Base-by-base conservation (phyloP, 2,329 filamentous ascomycete species). In the Botrytis fragariae region DNA sequence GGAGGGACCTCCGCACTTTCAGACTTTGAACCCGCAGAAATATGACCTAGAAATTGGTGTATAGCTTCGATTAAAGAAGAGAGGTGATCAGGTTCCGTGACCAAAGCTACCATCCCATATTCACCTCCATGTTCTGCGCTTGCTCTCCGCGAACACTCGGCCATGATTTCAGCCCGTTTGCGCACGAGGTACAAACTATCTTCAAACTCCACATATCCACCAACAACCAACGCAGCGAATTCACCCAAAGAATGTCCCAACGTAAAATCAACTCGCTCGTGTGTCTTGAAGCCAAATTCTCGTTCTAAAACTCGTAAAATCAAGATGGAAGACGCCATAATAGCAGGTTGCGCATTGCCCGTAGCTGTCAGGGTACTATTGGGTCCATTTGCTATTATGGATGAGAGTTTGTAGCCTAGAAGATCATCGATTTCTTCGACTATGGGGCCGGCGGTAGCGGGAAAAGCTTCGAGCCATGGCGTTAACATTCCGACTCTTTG, bases 101-200 rank as follows among this genome's bases (percentile, higher is more conserved):
- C 91, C 18, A 98, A 85, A 7, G 95, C 95, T 4, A 98, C 91
- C 95, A 98, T 98, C 80, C 95, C 95, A 79, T 97, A 96, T 78
- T 94, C 92, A 76, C 93, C 92, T 72, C 93, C 93, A 76, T 91
- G 90, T 75, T 88, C 83, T 74, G 89, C 86, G 20, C 87, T 85
- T 7, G 93, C 93, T 37, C 87, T 84, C 77, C 84, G 84, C 12
- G 93, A 94, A 78, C 93, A 95, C 62, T 90, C 87, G 6, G 91
- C 90, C 94, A 98, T 97, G 76, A 91, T 89, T 80, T 94, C 92
- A 68, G 93, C 95, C 62, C 95, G 89, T 77, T 87, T 87, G 74
- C 91, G 88, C 70, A 97, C 92, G 80, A 98, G 86, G 77, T 87
- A 88, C 75, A 98, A 84, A 71, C 93, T 93, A 82, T 97, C 93